Percentiles rank a stretch among this genome's conserved stretches.
Evolutionary conservation across 2,329 filamentous ascomycete species (phyloP).

Genomic region (Verticillium nonalfalfae): DNA sequence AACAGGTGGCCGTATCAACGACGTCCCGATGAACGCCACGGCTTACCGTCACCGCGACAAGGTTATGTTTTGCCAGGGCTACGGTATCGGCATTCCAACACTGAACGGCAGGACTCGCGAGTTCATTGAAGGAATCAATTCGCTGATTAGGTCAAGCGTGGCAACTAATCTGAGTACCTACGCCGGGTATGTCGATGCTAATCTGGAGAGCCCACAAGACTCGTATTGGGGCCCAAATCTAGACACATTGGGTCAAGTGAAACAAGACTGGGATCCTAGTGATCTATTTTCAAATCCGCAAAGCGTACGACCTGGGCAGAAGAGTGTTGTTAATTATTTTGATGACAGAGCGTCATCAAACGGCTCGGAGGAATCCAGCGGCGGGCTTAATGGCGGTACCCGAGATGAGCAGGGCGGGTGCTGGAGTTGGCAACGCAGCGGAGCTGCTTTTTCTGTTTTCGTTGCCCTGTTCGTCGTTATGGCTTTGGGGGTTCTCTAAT

Average conservation of each 20-base stretch:
- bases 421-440: constrained; percentile 5
- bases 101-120: constrained; percentile 37
- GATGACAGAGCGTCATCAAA: neutral
- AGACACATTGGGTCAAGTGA: constrained; percentile 37
- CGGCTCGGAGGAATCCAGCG: neutral
- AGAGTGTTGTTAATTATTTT: neutral
- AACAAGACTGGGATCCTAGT: constrained; percentile 43
- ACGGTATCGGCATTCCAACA: constrained; percentile 43
- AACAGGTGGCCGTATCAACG: constrained; percentile 52
- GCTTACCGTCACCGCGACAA: constrained; percentile 60
- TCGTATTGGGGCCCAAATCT: constrained; percentile 52
- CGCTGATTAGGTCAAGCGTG: constrained; percentile 29
- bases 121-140: constrained; percentile 47
- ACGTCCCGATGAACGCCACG: constrained; percentile 48
- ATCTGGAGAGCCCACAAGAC: constrained; percentile 34
- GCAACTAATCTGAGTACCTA: constrained; percentile 44
- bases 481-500: neutral
- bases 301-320: constrained; percentile 33
- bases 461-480: neutral
- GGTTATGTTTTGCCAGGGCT: constrained; percentile 57
- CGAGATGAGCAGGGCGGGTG: constrained; percentile 7
- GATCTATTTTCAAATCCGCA: constrained; percentile 55
- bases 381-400: neutral
- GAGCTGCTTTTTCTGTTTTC: neutral
- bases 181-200: constrained; percentile 56